phyloP scores from a whole-genome alignment of 2,329 filamentous ascomycete genomes.

The Grosmannia penicillata region DNA sequence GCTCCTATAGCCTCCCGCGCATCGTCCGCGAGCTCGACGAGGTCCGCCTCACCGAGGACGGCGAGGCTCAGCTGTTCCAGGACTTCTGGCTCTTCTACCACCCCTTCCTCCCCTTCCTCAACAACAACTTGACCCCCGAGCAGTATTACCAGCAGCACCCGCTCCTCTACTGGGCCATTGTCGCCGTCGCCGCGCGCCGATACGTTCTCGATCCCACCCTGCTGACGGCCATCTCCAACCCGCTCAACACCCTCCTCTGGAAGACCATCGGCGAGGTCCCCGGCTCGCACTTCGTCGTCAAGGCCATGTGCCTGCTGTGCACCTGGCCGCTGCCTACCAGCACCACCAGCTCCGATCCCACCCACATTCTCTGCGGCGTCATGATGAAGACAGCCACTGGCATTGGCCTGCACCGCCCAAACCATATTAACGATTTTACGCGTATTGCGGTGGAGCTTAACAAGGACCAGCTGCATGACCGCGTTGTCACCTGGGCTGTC shows the following conservation, averaged over 20 bases:
- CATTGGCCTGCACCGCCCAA: conserved; percentile 67
- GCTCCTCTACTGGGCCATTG: conserved; percentile 74
- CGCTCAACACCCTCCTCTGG: conserved; percentile 60
- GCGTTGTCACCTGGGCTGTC: conserved; percentile 69
- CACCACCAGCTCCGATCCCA: conserved; percentile 65
- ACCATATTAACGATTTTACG: conserved; percentile 72
- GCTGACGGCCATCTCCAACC: conserved; percentile 51
- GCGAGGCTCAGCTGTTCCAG: conserved; percentile 50
- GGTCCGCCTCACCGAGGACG: conserved; percentile 47
- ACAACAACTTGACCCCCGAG: conserved; percentile 50
- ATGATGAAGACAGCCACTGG: conserved; percentile 83
- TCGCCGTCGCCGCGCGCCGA: conserved; percentile 60
- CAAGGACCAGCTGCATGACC: conserved; percentile 64
- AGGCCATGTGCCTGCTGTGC: conserved; percentile 65
- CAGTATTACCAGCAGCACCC: conserved; percentile 64
- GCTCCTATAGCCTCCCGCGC: conserved; percentile 43
- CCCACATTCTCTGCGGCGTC: conserved; percentile 65
- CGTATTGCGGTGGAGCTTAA: conserved; percentile 60
- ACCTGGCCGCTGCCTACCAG: conserved; percentile 76
- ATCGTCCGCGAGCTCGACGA: conserved; percentile 48
- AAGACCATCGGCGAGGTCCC: conserved; percentile 63
- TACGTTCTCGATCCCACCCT: conserved; percentile 49
- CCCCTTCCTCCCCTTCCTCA: conserved; percentile 63
- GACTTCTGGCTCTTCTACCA: conserved; percentile 68
- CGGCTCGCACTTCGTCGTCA: conserved; percentile 66